A percentile compares a stretch with the other conserved stretches of the same genome.
phyloP scores from a whole-genome alignment of 73 alveolate species.

The Strombidium stylifer region DNA sequence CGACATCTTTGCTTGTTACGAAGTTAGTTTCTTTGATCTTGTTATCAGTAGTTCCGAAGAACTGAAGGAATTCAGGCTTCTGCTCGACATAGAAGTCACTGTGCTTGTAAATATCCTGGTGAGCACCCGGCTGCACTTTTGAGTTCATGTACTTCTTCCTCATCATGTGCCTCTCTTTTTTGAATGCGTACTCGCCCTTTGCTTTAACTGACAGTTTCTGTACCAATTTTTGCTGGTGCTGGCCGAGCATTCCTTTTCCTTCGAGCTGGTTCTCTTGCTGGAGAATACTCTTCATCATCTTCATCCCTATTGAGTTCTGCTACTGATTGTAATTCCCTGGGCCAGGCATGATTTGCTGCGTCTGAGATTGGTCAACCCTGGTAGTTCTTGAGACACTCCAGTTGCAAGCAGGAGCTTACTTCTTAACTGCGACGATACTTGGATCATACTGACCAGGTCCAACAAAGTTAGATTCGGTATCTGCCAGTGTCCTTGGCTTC shows the following conservation, averaged over 20 bases:
- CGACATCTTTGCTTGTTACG: not conserved
- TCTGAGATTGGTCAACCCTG: not conserved
- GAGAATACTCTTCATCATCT: not conserved
- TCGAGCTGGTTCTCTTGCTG: not conserved
- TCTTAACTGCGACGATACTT: not conserved
- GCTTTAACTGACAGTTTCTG: slow-evolving; percentile 8
- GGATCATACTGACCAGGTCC: slow-evolving; percentile 37
- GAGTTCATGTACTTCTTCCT: slow-evolving; percentile 2
- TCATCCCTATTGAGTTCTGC: not conserved
- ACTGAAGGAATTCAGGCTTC: slow-evolving; percentile 34
- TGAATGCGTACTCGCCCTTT: not conserved
- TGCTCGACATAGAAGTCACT: slow-evolving; percentile 10
- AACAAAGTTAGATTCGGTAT: too few species aligned
- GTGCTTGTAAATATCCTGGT: slow-evolving; percentile 1
- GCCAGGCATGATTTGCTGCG: slow-evolving; percentile 9
- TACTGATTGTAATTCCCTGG: slow-evolving; percentile 29
- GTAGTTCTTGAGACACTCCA: slow-evolving; percentile 26
- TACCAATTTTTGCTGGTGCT: not conserved
- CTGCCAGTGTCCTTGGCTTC: too few species aligned
- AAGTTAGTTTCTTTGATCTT: slow-evolving; percentile 2
- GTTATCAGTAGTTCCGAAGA: slow-evolving; percentile 36
- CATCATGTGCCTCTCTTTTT: not conserved
- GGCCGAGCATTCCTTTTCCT: not conserved
- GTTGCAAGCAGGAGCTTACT: slow-evolving; percentile 19
- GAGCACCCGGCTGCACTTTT: slow-evolving; percentile 33